Conservation (phyloP, 352 stramenopile species). For the Phytopythium vexans region DNA sequence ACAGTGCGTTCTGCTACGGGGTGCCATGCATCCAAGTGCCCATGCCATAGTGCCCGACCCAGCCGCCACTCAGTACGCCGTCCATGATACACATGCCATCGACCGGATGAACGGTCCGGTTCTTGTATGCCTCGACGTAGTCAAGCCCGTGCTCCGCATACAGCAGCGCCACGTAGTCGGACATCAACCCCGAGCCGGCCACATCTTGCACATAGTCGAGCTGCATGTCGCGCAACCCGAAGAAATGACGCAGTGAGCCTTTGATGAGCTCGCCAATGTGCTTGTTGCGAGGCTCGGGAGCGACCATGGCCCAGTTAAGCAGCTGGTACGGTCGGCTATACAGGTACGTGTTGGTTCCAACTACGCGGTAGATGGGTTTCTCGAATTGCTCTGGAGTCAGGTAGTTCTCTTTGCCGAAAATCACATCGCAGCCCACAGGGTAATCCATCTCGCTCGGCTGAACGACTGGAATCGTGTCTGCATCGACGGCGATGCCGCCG, state of each 20-base stretch:
- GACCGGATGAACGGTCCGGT: no score
- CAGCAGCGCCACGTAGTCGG: slow-evolving; percentile 15
- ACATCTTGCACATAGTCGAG: slow-evolving; percentile 9
- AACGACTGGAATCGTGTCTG: slow-evolving; percentile 3
- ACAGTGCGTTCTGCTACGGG: no score
- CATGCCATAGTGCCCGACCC: no score
- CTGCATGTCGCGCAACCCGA: slow-evolving; percentile 14
- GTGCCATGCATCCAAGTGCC: no score
- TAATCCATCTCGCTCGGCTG: background rate
- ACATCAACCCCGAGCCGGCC: slow-evolving; percentile 11
- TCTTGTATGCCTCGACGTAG: slow-evolving; percentile 6
- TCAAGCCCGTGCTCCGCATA: slow-evolving; percentile 6
- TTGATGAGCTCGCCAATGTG: slow-evolving; percentile 9
- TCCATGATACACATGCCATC: no score
- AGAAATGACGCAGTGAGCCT: slow-evolving; percentile 9
- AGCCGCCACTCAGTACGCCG: no score
- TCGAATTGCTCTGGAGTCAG: background rate
- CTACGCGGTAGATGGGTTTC: background rate
- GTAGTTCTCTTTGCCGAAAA: slow-evolving; percentile 13
- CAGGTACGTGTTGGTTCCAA: slow-evolving; percentile 1
- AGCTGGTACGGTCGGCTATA: slow-evolving; percentile 12
- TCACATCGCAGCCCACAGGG: slow-evolving; percentile 4
- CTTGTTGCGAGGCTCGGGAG: slow-evolving; percentile 2
- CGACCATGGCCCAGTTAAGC: slow-evolving; percentile 14
- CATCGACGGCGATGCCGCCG: slow-evolving; percentile 9